Conservation (phyloP, 495 filamentous ascomycete genomes). For the Talaromyces trachyspermus region DNA sequence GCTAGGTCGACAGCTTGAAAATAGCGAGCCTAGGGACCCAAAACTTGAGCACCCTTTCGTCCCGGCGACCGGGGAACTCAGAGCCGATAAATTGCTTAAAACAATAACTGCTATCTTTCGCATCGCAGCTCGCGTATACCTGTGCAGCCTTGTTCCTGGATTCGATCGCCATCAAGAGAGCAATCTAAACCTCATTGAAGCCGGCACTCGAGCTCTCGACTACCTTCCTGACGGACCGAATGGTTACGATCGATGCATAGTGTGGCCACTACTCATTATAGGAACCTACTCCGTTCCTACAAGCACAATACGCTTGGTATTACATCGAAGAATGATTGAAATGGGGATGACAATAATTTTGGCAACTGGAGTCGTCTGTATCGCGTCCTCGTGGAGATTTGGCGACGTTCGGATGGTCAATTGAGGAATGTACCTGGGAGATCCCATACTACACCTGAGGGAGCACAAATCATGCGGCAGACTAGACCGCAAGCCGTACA, state of each 20-base stretch:
- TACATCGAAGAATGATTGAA: conserved; percentile 59
- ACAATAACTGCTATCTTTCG: conserved; percentile 89
- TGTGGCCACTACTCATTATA: conserved; percentile 86
- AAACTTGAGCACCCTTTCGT: conserved; percentile 45
- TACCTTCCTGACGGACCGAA: conserved; percentile 72
- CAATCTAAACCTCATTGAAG: conserved; percentile 65
- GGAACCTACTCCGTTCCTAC: conserved; percentile 63
- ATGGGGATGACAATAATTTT: conserved; percentile 70
- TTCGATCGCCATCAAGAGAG: conserved; percentile 63
- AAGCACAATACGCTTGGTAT: conserved; percentile 68
- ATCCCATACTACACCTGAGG: too few relatives aligned
- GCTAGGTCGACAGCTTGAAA: conserved; percentile 73
- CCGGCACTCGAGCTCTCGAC: conserved; percentile 61
- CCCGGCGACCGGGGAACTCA: conserved; percentile 60
- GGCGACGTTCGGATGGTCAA: too few relatives aligned
- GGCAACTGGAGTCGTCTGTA: too few relatives aligned
- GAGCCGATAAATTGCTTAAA: conserved; percentile 69
- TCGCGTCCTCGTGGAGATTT: too few relatives aligned
- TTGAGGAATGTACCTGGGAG: too few relatives aligned
- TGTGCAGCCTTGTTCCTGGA: conserved; percentile 87
- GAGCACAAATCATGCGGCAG: too few relatives aligned
- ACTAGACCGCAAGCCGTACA: too few relatives aligned
- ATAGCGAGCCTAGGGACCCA: conserved; percentile 58
- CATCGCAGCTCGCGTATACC: conserved; percentile 85
- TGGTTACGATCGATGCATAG: conserved; percentile 84